Conservation (phyloP, 2,329 filamentous ascomycete genomes). For the Sporothrix pallida region DNA sequence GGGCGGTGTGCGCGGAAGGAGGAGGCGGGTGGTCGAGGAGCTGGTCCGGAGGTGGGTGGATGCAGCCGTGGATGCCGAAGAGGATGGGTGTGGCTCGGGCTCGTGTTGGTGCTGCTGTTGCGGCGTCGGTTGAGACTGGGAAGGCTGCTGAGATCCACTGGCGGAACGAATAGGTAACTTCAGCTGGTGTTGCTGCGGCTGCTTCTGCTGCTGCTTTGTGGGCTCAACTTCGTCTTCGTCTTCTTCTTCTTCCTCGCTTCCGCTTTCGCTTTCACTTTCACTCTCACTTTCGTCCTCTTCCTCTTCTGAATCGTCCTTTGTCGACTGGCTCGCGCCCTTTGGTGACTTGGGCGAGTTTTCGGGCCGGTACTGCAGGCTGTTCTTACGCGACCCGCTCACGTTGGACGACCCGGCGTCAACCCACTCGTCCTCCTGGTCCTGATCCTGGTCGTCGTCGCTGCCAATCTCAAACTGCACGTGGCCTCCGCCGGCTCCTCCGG, state of each 20-base stretch:
- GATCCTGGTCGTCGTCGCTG: slow-evolving; percentile 46
- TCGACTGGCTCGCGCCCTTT: background rate
- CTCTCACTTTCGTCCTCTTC: slow-evolving; percentile 31
- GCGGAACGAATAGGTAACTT: slow-evolving; percentile 4
- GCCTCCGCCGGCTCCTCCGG: slow-evolving; percentile 6
- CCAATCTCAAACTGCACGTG: slow-evolving; percentile 70
- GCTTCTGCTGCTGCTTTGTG: background rate
- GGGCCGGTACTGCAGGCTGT: slow-evolving; percentile 35
- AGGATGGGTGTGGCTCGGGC: slow-evolving; percentile 13
- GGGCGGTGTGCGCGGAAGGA: slow-evolving; percentile 66
- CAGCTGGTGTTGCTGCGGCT: slow-evolving; percentile 6
- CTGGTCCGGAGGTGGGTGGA: background rate
- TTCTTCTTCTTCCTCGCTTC: background rate
- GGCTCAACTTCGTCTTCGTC: background rate
- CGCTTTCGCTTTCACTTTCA: slow-evolving; percentile 16
- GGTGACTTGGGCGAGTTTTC: background rate
- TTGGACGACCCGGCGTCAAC: slow-evolving; percentile 69
- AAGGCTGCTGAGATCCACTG: background rate
- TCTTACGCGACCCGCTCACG: slow-evolving; percentile 43
- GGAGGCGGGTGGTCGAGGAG: slow-evolving; percentile 33
- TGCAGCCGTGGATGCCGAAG: slow-evolving; percentile 12
- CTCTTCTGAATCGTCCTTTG: slow-evolving; percentile 27
- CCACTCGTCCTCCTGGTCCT: slow-evolving; percentile 63
- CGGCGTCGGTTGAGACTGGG: background rate
- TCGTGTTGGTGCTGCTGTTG: background rate